Evolutionary conservation across 768 basidiomycete species (phyloP), one percentile per base, ranked within the genome.

Genomic region (Podaxis sp.): DNA sequence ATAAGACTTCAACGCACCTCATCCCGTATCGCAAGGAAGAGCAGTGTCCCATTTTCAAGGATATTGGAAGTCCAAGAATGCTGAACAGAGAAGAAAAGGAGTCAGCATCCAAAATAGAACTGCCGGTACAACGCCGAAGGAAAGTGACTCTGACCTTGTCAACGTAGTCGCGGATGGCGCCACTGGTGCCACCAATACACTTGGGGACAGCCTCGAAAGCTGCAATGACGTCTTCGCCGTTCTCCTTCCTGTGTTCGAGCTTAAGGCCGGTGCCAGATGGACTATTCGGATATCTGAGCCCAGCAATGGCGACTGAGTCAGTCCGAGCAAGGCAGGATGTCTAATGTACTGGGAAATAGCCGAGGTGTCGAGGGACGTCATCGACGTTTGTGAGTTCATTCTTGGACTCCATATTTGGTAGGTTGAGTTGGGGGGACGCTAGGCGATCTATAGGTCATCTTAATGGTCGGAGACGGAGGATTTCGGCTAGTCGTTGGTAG

Each of bases 251-350:
- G 69, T 85, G 83, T 40, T 73, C 76, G 19, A 83, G 73, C 39
- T 80, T 71, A 2, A 79, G 79, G 6, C 70, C 66, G 1, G 84
- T 85, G 12, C 74, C 76, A n/a, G 85, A 84, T 6, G 83, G 75
- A 17, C 77, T 78, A 86, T 83, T 53, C 85, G 76, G 66, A 83
- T 83, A 67, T 87, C 86, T 6, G 46, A 88, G 78, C 69, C 87
- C 87, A 1, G 87, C 88, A 65, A 87, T 80, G 4, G 85, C 86
- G 38, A 87, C 82, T 64, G 87, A 85, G 52, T 87, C 75, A 4
- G 33, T 33, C 87, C 85, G 30, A 87, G 79, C 15, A 80, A 79
- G 5, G 82, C 78, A 69, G 87, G 82, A 57, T 77, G 72, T 63
- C 79, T 70, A 60, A 86, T 73, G 66, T 82, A 82, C 9, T 77